Base-by-base conservation (phyloP, 345 rosid species). In the Boechera divaricarpa region DNA sequence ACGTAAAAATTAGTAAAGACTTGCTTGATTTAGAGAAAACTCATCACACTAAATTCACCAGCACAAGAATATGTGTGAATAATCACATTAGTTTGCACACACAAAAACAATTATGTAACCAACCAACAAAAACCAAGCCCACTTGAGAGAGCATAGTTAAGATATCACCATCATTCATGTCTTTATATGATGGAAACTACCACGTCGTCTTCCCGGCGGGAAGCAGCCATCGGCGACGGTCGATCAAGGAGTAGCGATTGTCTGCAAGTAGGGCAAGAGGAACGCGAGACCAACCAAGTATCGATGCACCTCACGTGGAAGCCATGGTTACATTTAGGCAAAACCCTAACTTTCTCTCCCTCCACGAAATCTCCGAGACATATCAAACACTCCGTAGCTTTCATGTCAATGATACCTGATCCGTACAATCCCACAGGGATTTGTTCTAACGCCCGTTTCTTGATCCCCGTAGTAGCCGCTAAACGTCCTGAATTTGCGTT, bases 231-330 rank as follows among this genome's bases (percentile, higher is more conserved):
- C 48, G 81, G 70, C 47, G 77, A 79, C 24, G 85, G 52, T 64
- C 44, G 58, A 55, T 77, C 85, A 59, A 85, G 86, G 7, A 83
- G 71, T 75, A 89, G 62, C 4, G 92, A 84, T 18, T 80, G 92
- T 55, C 95, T 84, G 45, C 95, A 90, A 73, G 84, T 88, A 18
- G 95, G 95, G 53, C 95, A 90, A 29, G 95, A 87, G 9, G 92
- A 84, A 77, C 79, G 86, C 8, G 92, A 83, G 68, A 83, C 61
- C 84, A 90, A 69, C 92, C 92, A 90, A 21, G 84, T 84, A 39
- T 90, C 95, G 16, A 90, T 83, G 70, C 95, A 90, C 67, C 70
- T 82, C 51, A 90, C 91, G 69, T 90, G 95, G 59, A 90, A 88
- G 61, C 92, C 91, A 69, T 90, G 95, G 70, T 81, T 79, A 77